Evolutionary conservation across 2,329 filamentous ascomycete genomes (phyloP).

Genomic region (Fusarium tuaranense): DNA sequence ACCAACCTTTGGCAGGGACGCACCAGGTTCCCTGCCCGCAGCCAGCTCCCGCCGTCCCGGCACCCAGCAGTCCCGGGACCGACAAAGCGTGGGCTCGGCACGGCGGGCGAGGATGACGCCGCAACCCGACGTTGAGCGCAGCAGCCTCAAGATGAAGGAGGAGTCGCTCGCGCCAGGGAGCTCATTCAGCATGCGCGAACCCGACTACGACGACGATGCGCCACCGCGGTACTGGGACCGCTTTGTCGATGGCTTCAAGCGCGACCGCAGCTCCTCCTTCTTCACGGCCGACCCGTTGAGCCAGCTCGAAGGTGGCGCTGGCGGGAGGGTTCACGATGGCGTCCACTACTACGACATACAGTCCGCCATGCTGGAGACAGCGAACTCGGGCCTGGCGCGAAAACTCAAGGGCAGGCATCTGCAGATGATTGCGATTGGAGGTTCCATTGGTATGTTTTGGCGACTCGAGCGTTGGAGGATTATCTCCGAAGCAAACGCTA

Average conservation of each 20-base stretch:
- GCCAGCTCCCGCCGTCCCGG: conserved; percentile 35
- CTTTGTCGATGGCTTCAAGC: conserved; percentile 72
- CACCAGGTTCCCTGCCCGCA: conserved; percentile 18
- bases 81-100: conserved; percentile 38
- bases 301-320: conserved; percentile 46
- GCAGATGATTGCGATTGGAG: conserved; percentile 98
- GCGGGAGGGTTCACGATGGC: conserved; percentile 49
- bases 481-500: conserved; percentile 15
- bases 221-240: conserved; percentile 53
- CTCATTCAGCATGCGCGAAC: conserved; percentile 64
- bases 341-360: conserved; percentile 67
- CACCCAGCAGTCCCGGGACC: conserved; percentile 16
- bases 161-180: conserved; percentile 65
- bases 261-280: conserved; percentile 65
- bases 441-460: conserved; percentile 76
- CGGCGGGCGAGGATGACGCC: conserved; percentile 55
- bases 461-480: conserved; percentile 1
- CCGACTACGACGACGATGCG: conserved; percentile 55
- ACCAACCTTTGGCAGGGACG: conserved; percentile 15
- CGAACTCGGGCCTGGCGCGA: conserved; percentile 79
- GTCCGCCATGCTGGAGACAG: conserved; percentile 77
- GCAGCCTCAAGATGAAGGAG: conserved; percentile 69
- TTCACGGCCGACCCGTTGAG: conserved; percentile 58
- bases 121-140: conserved; percentile 64
- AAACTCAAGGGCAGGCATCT: conserved; percentile 86